Evolutionary conservation across 2,329 filamentous ascomycete species (phyloP).

Genomic region (Teratosphaeria destructans): DNA sequence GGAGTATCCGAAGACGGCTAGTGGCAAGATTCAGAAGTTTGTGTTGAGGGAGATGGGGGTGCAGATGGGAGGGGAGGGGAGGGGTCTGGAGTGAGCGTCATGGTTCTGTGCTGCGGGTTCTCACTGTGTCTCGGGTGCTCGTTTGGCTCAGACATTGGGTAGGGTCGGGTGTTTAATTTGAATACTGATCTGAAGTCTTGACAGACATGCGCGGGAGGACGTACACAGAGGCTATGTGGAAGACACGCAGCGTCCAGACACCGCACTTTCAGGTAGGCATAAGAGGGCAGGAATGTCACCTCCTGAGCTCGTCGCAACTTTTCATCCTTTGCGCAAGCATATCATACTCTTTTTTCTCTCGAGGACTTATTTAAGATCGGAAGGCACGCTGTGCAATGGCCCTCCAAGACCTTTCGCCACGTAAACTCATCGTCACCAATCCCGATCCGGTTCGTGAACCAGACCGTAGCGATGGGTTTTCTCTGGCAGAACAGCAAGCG

Average conservation of each 20-base stretch:
- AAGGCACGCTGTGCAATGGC: not conserved
- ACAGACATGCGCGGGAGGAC: not conserved
- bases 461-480: not conserved
- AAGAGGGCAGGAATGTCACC: not conserved
- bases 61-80: conserved; percentile 34
- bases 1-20: conserved; percentile 87
- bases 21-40: conserved; percentile 95
- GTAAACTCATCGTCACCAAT: not conserved
- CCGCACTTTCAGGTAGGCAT: not conserved
- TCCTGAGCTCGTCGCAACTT: no score
- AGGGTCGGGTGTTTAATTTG: no score
- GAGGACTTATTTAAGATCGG: not conserved
- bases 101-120: no score
- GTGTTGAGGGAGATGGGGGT: conserved; percentile 62
- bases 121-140: no score
- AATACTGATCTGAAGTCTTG: no score
- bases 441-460: not conserved
- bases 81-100: conserved; percentile 11
- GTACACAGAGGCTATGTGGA: not conserved
- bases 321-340: no score
- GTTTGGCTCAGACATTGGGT: no score
- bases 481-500: not conserved
- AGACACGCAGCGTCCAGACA: not conserved
- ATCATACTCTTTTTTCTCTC: no score
- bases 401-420: not conserved